Percentiles rank a stretch among this genome's conserved stretches.
Conservation (phyloP, 129 eudicot genomes). For the Solidago caesia region DNA sequence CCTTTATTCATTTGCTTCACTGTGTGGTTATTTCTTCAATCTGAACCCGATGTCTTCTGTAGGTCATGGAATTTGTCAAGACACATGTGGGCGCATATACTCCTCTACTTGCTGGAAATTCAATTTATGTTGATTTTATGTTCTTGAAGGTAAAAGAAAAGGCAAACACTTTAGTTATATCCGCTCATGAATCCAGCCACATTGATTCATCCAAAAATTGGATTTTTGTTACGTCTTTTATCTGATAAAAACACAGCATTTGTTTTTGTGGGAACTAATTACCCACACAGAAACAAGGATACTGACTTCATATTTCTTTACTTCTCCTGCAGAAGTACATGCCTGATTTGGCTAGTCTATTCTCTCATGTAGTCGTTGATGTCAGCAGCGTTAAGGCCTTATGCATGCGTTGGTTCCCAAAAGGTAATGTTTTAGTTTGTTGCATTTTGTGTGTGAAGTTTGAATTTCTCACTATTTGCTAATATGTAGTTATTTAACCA, state of each 20-base stretch:
- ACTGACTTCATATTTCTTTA: not conserved
- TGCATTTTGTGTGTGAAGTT: not conserved
- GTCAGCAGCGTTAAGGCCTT: constrained; percentile 93
- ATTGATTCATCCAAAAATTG: not conserved
- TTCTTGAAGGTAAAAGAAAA: constrained; percentile 38
- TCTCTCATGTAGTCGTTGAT: constrained; percentile 79
- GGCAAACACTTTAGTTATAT: not conserved
- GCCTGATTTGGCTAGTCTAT: constrained; percentile 91
- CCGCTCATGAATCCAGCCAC: not conserved
- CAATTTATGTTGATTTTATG: constrained; percentile 39
- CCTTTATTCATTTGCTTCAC: not conserved
- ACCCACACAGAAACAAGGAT: not conserved
- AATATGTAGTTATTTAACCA: not conserved
- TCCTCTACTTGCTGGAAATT: constrained; percentile 38
- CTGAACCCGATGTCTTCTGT: constrained; percentile 9
- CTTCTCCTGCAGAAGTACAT: constrained; percentile 77
- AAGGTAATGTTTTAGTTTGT: constrained; percentile 40
- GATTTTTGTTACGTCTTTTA: constrained; percentile 8
- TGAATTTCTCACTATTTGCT: not conserved
- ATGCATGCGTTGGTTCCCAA: constrained; percentile 92
- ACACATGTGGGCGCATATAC: constrained; percentile 47
- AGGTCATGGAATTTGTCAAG: constrained; percentile 39
- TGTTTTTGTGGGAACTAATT: constrained; percentile 3
- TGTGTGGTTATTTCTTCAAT: not conserved
- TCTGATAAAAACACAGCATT: not conserved